These are phyloP conservation scores for Petunia hybrid DNA, from an alignment of 305 asterid species.

Conservation along the genomic window DNA sequence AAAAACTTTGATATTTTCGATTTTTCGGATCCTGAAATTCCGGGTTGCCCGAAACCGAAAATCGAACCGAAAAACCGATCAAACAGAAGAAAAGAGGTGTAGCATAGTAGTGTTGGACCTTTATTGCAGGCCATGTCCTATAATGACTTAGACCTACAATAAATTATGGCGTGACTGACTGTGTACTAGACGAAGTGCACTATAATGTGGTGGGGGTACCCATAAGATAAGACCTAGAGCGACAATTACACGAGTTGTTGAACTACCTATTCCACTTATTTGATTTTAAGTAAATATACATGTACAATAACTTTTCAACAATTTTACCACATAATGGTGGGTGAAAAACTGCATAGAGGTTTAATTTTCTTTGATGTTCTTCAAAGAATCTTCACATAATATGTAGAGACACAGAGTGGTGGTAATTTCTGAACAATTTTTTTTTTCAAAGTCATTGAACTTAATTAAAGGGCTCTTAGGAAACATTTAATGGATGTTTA, in stretches of 20 bases:
- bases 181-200: background rate
- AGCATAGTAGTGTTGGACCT: background rate
- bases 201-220: background rate
- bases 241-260: background rate
- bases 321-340: background rate
- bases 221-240: background rate
- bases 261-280: background rate
- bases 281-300: background rate
- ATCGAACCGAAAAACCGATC: no score
- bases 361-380: background rate
- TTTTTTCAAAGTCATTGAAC: background rate
- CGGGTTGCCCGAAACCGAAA: no score
- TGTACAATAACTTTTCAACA: background rate
- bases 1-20: no score
- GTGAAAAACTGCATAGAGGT: background rate
- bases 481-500: background rate
- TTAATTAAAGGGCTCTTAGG: background rate
- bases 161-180: constrained; percentile 27
- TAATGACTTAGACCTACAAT: background rate
- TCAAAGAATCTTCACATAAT: no score
- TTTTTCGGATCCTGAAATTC: no score
- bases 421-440: background rate
- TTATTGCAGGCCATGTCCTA: background rate
- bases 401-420: background rate
- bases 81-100: background rate